These are phyloP conservation scores for Botryotinia narcissicola DNA, from an alignment of 2,329 filamentous ascomycete species.

Conservation along the genomic window DNA sequence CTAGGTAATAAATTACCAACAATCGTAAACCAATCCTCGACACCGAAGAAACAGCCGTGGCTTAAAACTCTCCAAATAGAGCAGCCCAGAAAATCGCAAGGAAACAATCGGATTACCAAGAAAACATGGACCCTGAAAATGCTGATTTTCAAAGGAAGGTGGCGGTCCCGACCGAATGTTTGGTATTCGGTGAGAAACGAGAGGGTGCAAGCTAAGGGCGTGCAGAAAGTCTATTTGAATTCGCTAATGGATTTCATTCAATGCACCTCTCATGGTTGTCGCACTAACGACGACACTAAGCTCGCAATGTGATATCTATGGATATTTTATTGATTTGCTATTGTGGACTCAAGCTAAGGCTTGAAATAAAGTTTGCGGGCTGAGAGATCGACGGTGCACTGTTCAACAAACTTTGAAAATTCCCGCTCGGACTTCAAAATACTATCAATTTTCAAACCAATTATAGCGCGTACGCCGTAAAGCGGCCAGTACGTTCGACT, in stretches of 20 bases:
- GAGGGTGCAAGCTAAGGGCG: neutral
- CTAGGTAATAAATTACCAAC: neutral
- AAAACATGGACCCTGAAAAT: neutral
- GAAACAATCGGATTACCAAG: neutral
- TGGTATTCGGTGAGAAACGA: neutral
- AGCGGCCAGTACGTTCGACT: neutral
- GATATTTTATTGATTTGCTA: neutral
- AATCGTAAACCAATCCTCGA: neutral
- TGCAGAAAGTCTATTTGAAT: slow-evolving; percentile 4
- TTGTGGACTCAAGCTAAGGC: neutral
- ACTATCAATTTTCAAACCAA: neutral
- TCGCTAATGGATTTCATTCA: neutral
- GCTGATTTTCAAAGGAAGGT: neutral
- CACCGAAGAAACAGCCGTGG: neutral
- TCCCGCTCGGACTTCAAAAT: slow-evolving; percentile 1
- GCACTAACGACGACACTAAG: neutral
- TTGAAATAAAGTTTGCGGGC: slow-evolving; percentile 2
- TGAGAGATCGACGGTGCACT: slow-evolving; percentile 7
- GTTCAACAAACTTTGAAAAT: neutral
- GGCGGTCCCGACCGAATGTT: neutral
- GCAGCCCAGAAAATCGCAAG: neutral
- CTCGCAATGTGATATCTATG: neutral
- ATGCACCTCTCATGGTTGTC: neutral
- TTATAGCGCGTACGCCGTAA: neutral
- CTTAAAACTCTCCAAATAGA: neutral